phyloP scores from a whole-genome alignment of 2,329 filamentous ascomycete genomes.

The Pseudonectria foliicola region DNA sequence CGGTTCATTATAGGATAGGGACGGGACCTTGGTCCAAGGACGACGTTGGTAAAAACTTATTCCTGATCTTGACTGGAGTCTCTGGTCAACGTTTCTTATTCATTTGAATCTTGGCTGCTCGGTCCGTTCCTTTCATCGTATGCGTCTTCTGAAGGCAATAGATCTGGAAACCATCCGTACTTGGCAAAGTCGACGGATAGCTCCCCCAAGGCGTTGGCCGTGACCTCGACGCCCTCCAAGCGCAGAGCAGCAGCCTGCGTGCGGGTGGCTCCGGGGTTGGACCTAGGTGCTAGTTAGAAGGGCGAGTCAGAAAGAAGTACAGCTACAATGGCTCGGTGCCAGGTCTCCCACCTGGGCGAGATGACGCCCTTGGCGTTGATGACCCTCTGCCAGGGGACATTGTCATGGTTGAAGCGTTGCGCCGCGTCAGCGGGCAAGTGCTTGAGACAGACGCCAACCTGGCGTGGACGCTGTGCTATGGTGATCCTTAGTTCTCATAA shows the following conservation, averaged over 20 bases:
- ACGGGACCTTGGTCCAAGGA: constrained; percentile 6
- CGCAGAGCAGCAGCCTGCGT: constrained; percentile 44
- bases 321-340: background rate
- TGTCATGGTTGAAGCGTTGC: constrained; percentile 59
- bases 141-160: constrained; percentile 39
- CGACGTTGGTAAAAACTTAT: constrained; percentile 23
- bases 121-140: constrained; percentile 6
- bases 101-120: constrained; percentile 1
- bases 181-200: constrained; percentile 42
- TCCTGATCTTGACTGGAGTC: too few species aligned
- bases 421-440: constrained; percentile 58
- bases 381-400: constrained; percentile 91
- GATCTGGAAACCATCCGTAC: constrained; percentile 50
- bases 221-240: constrained; percentile 47
- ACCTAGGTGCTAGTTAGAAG: constrained; percentile 26
- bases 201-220: constrained; percentile 42
- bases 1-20: constrained; percentile 18
- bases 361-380: constrained; percentile 83
- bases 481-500: too few species aligned
- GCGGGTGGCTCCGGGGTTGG: constrained; percentile 40
- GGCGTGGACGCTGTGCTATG: constrained; percentile 63
- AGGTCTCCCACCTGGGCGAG: constrained; percentile 59
- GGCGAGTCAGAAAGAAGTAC: too few species aligned
- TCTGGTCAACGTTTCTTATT: background rate
- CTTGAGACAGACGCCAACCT: constrained; percentile 87